These are phyloP conservation scores for Verticillium zaregamsianum DNA, from an alignment of 2,329 filamentous ascomycete genomes.

Conservation along the genomic window DNA sequence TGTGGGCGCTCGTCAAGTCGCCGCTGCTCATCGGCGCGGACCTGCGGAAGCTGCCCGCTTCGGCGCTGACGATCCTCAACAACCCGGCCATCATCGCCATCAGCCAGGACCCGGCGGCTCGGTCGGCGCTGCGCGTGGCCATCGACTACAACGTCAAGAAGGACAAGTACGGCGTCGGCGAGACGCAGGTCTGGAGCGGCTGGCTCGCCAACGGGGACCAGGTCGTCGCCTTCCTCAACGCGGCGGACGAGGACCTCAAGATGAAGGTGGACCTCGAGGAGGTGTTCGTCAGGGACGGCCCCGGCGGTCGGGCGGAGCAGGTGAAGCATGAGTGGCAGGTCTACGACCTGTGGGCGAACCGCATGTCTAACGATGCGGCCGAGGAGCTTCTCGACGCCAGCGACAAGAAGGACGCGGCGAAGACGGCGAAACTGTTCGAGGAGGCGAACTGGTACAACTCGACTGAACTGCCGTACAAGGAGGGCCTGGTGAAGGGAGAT, in stretches of 20 bases:
- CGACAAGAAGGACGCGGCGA: neutral
- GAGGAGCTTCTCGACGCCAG: constrained; percentile 9
- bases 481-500: constrained; percentile 13
- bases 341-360: constrained; percentile 16
- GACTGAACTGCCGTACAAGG: constrained; percentile 13
- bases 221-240: constrained; percentile 12
- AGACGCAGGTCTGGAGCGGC: constrained; percentile 23
- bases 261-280: constrained; percentile 12
- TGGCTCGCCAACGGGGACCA: constrained; percentile 16
- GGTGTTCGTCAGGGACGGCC: constrained; percentile 17
- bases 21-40: constrained; percentile 37
- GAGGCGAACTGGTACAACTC: constrained; percentile 15
- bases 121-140: constrained; percentile 14
- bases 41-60: constrained; percentile 16
- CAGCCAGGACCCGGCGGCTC: constrained; percentile 25
- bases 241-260: constrained; percentile 10
- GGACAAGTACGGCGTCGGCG: constrained; percentile 18
- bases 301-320: constrained; percentile 15
- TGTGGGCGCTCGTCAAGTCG: constrained; percentile 41
- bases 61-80: constrained; percentile 10
- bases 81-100: constrained; percentile 17
- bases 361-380: constrained; percentile 12
- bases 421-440: constrained; percentile 4
- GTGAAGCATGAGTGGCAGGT: constrained; percentile 14
- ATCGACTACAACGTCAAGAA: constrained; percentile 13